Conservation (phyloP, 83 land plant genomes). For the Picea engelmannii region DNA sequence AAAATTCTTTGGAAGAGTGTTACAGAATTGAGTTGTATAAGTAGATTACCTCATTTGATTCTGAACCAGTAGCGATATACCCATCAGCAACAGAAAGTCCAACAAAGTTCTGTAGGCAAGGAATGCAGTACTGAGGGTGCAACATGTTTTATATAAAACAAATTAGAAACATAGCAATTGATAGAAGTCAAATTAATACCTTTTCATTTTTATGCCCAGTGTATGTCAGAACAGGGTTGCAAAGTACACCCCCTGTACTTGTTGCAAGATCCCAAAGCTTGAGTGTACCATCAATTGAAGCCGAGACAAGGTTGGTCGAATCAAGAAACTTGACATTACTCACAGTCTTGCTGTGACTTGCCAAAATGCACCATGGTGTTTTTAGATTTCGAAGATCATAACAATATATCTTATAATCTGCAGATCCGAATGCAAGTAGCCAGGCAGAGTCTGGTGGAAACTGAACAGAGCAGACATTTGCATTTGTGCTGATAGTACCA, state of each 20-base stretch:
- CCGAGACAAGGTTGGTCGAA: constrained; percentile 42
- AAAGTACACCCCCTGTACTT: constrained; percentile 15
- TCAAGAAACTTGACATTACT: constrained; percentile 55
- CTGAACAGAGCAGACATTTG: constrained; percentile 53
- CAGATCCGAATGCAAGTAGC: constrained; percentile 43
- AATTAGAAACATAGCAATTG: not conserved
- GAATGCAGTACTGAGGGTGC: not conserved
- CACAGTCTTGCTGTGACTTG: constrained; percentile 41
- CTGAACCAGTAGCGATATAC: constrained; percentile 61
- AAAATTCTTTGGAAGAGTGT: not conserved
- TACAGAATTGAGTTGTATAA: not conserved
- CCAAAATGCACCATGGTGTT: constrained; percentile 41
- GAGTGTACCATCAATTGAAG: constrained; percentile 54
- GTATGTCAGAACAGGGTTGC: constrained; percentile 32
- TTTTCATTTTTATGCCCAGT: constrained; percentile 49
- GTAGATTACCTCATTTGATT: constrained; percentile 44
- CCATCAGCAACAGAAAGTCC: constrained; percentile 55
- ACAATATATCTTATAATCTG: constrained; percentile 46
- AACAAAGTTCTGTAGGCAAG: constrained; percentile 41
- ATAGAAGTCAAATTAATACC: constrained; percentile 18
- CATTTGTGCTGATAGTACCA: constrained; percentile 42
- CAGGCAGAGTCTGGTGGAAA: constrained; percentile 59
- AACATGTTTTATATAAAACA: not conserved
- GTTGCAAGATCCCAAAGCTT: constrained; percentile 45
- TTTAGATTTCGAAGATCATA: constrained; percentile 43